Base-by-base conservation (phyloP, 2,329 filamentous ascomycete species). In the Penicillium aurantiogriseum region DNA sequence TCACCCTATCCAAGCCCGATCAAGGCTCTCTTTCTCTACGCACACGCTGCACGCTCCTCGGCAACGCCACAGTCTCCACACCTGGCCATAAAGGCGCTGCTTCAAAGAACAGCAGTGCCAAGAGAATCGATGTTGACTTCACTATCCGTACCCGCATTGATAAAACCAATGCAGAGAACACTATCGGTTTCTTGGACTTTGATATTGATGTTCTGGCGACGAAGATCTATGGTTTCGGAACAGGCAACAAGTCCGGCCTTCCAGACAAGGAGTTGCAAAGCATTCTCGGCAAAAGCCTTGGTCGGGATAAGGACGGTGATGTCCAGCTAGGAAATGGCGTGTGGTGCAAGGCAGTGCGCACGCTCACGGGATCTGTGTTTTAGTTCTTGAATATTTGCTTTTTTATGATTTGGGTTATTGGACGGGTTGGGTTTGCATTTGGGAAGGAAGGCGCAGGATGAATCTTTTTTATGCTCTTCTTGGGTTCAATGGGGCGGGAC, bases 221-320 rank as follows among this genome's bases (percentile, higher is more conserved):
- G 19, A 76, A 76, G 52, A 68, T 77, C 38, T 78, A 78, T 46
- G 76, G 76, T 1, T 76, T 77, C 36, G 71, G 69, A 25, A 57
- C 58, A 8, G 63, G 46, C 4, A 71, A 65, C 49, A 61, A 62
- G 49, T 64, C 62, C 2, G 67, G 70, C 43, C 58, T 73, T 4
- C 69, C 73, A 3, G 72, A 76, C 45, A 61, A 63, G 21, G 71
- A 74, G 44, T 74, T 78, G 69, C 66, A 68, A 27, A 69, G 65
- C 42, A 72, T 76, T 33, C 67, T 77, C 15, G 59, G 57, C 19
- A 69, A 71, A 49, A 66, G 67, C 17, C 62, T 73, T 40, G 53
- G 46, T 21, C 52, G 46, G 51, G 53, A 51, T 2, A 62, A 36
- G 31, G 21, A 63, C 29, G 55, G 63, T 3, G 63, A 58, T 21